Evolutionary conservation across 768 basidiomycete species (phyloP), one percentile per base, ranked within the genome.

Genomic region (Hygrocybe punicea): DNA sequence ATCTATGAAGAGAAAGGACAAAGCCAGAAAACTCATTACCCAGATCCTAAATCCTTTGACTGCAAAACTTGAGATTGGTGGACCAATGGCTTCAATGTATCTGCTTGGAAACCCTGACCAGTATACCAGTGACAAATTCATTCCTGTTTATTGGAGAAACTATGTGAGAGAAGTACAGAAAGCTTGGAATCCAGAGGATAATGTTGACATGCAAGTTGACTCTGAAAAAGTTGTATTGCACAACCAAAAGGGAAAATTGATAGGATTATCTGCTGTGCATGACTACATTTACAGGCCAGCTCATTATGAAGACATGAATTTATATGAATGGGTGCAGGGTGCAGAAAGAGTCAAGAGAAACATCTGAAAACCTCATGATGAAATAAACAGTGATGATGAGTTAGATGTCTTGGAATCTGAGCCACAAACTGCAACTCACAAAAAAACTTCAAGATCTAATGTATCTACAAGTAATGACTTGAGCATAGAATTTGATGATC

Each of bases 81-180:
- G 25, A n/a, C 17, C 23, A 4, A 21, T 48, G 19, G 16, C 19
- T 42, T 42, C 14, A 16, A 16, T 16, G 16, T 16, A 16, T 16
- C 40, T 42, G 4, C 29, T 29, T 29, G 29, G 29, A 4, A 29
- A 29, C 29, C 29, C 29, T 29, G 29, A 29, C 29, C 29, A 29
- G 4, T 29, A 29, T 8, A 29, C 29, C 4, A 29, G 29, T 8
- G 4, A 29, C 8, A 29, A 29, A 29, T 29, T 29, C 29, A 29
- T 29, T 29, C 29, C 29, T 4, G 29, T 29, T 8, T 29, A 29
- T 29, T 29, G 29, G 29, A 29, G 29, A 8, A 29, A 29, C 49
- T 62, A 68, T 35, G 2, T 73, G 7, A 33, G 57, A 9, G 70
- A 69, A 56, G 70, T 71, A 39, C 71, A 29, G 29, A 29, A 29